Base-by-base conservation (phyloP, 208 protist genomes). In the Leishmania tarentolae region DNA sequence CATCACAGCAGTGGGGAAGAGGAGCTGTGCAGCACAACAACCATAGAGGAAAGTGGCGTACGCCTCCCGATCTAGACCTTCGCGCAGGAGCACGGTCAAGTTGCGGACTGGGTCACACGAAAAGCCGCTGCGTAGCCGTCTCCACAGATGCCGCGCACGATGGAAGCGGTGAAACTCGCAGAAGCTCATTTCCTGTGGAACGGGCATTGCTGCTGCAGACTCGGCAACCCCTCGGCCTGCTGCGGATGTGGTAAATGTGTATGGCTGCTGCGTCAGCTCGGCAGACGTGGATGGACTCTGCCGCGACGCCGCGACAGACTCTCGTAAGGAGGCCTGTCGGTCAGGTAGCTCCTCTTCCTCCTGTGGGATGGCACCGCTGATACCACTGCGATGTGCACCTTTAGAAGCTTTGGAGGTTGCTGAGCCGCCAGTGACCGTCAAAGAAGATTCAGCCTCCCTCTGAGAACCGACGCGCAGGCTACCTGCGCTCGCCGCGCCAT, bases 11-110 rank as follows among this genome's bases (percentile, higher is more conserved):
- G 37, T 37, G 17, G 79, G 63, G 76, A 89, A 88, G n/a, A 95
- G 73, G 1, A 88, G 80, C 47, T 79, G 76, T 19, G 87, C 68
- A 52, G 87, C 73, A 56, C 86, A 83, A 66, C 86, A 85, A 42
- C 89, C 93, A 76, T 95, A 97, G 28, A 87, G 84, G 71, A 94
- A 94, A 5, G 94, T 74, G 21, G 84, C 66, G 70, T 88, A 94
- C 44, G 87, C 87, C 86, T 97, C 93, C 61, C 88, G 86, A 77
- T 97, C 93, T 2, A 66, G 24, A 19, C 89, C 90, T 47, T 95
- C 90, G 35, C 88, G 46, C n/a, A 91, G 61, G 31, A 97, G 87
- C 21, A 94, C 80, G 4, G 61, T 78, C 24, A 95, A 75, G 75
- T 88, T 88, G 53, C 75, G 75, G 19, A 86, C 8, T 4, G 85